Conservation (phyloP, 176 grass and related monocot species). For the Sorghum bicolor region Sorghum_bicolor_NCBIv3 NC_012872.2:1706501-1707000, state of each 20-base stretch:
- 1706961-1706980: background rate
- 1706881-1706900: background rate
- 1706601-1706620: background rate
- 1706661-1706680: background rate
- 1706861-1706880: background rate
- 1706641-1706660: background rate
- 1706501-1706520: background rate
- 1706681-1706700: background rate
- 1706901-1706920: background rate
- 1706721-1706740: background rate
- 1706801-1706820: background rate
- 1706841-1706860: background rate
- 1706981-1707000: background rate
- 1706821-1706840: background rate
- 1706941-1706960: slow-evolving; percentile 7
- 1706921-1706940: background rate
- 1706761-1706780: background rate
- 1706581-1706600: background rate
- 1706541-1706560: background rate
- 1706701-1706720: background rate
- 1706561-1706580: background rate
- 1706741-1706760: background rate
- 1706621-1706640: background rate
- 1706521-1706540: background rate
- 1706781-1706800: background rate